Evolutionary conservation across 2,329 filamentous ascomycete species (phyloP), one percentile per base, ranked within the genome.

Genomic region (Penicillium sclerotiorum): DNA sequence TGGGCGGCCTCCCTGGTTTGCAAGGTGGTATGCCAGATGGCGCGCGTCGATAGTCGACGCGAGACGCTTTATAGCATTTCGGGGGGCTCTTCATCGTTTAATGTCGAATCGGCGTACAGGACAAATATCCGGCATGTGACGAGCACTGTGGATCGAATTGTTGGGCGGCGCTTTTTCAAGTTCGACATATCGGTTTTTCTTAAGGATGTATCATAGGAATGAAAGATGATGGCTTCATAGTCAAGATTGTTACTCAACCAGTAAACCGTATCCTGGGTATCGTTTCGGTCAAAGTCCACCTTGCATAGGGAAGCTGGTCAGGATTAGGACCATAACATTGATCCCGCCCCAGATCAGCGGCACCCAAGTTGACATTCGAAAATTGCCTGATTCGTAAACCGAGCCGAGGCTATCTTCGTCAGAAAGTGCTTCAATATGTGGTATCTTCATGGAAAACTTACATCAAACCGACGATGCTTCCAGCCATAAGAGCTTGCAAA

Each of bases 291-390:
- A 96, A 53, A 96, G 78, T 32, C 89, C 91, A 41, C 91, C 90
- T 66, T 95, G 90, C 44, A 95, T 92, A n/a, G 90, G 89, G 69
- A 96, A 96, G 4, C 90, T 94, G 5, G 90, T 94, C 55, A 95
- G 77, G 42, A 96, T 84, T 38, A 96, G 76, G 23, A 95, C 81
- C 39, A 96, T 70, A 8, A 93, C 85, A 68, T 90, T 95, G 69
- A 93, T 87, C 65, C 89, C 80, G 1, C 85, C 89, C 92, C 92
- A 96, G 18, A 92, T 81, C 64, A 94, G 88, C 0, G 92, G 92
- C 44, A 95, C 89, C 91, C 91, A 96, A 0, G 92, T 96, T 38
- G 90, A 93, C 90, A 96, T 94, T 62, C 85, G 80, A 67, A 93
- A 95, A 71, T 87, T 90, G 36, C 90, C 92, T 2, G 87, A 82